Evolutionary conservation across 2,329 filamentous ascomycete genomes (phyloP).

Genomic region (Aphanocladium album): DNA sequence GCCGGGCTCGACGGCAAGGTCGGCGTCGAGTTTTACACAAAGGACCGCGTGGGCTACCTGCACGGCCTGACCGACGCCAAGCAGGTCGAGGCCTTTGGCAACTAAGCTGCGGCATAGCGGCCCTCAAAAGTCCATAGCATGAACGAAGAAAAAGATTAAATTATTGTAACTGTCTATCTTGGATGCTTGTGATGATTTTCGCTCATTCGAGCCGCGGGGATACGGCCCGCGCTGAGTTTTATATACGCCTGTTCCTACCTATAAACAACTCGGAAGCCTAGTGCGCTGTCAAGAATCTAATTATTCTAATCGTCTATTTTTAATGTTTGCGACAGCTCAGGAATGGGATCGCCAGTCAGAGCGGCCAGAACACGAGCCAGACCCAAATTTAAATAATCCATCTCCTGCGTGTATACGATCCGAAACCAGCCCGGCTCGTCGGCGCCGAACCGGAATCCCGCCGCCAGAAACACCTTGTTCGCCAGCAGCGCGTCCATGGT

Average conservation of each 20-base stretch:
- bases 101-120: slow-evolving; percentile 5
- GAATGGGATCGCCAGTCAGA: not conserved
- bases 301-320: too few species aligned
- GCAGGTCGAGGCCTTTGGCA: slow-evolving; percentile 34
- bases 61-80: slow-evolving; percentile 37
- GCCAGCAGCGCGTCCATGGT: slow-evolving; percentile 26
- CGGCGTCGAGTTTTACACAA: slow-evolving; percentile 48
- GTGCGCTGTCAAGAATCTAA: too few species aligned
- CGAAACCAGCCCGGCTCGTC: slow-evolving; percentile 35
- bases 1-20: slow-evolving; percentile 38
- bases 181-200: too few species aligned
- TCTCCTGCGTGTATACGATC: slow-evolving; percentile 33
- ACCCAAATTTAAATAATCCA: slow-evolving; percentile 25
- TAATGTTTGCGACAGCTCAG: too few species aligned
- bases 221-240: too few species aligned
- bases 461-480: slow-evolving; percentile 31
- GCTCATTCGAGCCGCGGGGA: too few species aligned
- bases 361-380: slow-evolving; percentile 12
- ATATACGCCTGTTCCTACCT: too few species aligned
- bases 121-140: too few species aligned
- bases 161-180: too few species aligned
- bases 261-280: too few species aligned
- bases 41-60: slow-evolving; percentile 43
- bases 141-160: not conserved
- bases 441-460: slow-evolving; percentile 31